Base-by-base conservation (phyloP, 1,139 yeast genomes). In the Yamadazyma epiphylla region DNA sequence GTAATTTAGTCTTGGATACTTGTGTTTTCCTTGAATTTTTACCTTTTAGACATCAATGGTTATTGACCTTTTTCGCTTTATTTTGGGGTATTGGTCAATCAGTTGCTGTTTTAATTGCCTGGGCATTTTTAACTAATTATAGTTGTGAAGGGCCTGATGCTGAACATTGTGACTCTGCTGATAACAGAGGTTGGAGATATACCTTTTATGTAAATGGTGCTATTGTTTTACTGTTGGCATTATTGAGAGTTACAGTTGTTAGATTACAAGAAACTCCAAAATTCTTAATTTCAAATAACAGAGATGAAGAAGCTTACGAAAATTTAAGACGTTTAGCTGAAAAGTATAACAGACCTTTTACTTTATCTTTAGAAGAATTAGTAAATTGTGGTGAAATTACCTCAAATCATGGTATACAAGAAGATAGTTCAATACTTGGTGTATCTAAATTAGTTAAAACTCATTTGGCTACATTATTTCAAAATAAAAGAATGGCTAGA, bases 21-120 rank as follows among this genome's bases (percentile, higher is more conserved):
- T 67, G 80, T 32, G 75, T 76, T 5, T 75, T 77, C 42, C 54
- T 78, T 33, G 84, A 78, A 46, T 75, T 64, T 41, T 53, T 77
- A 35, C 83, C 84, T 2, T 58, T 60, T 26, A 68, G 66, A 29
- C 57, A 67, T 42, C 78, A 74, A 43, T 74, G 70, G 65, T 51
- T 77, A 36, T 60, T 74, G 31, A 74, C 81, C 0, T 57, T 73
- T 22, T 63, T 77, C 60, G 81, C 83, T 5, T 56, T 63, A 17
- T 77, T 74, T 60, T 77, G 83, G 82, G 80, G 80, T 35, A 51
- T 77, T 30, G 83, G 83, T 24, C 81, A 76, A 51, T 69, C 79
- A 0, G 55, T 77, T 27, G 72, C 79, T 6, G 61, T 61, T 15
- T 57, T 74, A n/a, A 46, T 74, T 24, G 71, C 78, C 5, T 77